Evolutionary conservation across 345 rosid species (phyloP).

Genomic region (Brassica nigra): DNA sequence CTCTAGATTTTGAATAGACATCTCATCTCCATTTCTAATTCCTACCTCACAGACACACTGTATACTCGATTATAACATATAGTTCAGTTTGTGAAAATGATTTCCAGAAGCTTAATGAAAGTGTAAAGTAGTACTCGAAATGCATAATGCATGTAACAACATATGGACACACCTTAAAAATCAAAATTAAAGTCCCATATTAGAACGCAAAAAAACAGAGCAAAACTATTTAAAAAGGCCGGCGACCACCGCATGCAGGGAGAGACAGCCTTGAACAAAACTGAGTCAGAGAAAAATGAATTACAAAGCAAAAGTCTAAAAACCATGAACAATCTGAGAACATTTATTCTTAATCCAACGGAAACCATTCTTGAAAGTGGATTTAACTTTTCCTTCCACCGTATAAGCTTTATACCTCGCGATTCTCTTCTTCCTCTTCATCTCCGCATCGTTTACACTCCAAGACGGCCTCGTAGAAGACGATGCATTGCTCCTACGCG

Average conservation of each 20-base stretch:
- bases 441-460: conserved; percentile 54
- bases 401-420: conserved; percentile 64
- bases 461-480: conserved; percentile 34
- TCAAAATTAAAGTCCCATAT: neutral
- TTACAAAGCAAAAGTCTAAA: neutral
- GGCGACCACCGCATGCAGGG: conserved; percentile 2
- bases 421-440: conserved; percentile 64
- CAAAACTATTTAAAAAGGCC: neutral
- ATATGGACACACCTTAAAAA: neutral
- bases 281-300: neutral
- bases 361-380: conserved; percentile 49
- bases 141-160: neutral
- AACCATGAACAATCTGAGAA: conserved; percentile 51
- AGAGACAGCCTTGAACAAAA: neutral
- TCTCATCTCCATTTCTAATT: neutral
- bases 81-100: neutral
- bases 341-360: conserved; percentile 70
- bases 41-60: neutral
- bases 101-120: neutral
- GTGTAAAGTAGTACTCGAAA: neutral
- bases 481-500: conserved; percentile 35
- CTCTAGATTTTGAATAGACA: neutral
- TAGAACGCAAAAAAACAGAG: neutral
- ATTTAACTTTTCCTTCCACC: conserved; percentile 60
- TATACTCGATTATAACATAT: neutral